Base-by-base conservation (phyloP, 2,329 filamentous ascomycete species). In the Arachnopeziza araneosa region DNA sequence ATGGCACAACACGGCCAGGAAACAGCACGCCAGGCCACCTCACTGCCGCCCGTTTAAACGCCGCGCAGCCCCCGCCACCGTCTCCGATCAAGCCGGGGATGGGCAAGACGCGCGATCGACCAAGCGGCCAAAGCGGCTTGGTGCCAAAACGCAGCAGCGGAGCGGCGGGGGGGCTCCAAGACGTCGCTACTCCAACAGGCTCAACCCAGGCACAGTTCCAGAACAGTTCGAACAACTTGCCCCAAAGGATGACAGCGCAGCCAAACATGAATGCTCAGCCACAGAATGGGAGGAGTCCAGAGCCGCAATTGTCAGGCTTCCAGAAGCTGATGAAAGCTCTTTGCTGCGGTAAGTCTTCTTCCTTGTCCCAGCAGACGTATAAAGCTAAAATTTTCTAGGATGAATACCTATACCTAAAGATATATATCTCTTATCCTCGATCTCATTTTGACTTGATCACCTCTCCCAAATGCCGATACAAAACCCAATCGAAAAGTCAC, bases 121-220 rank as follows among this genome's bases (percentile, higher is more conserved):
- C 82, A 90, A 93, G 84, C 85, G 88, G 79, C 77, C 84, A 83
- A 80, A 88, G 84, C 80, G 87, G 83, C 72, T 83, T 87, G 75
- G 83, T 83, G 75, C 82, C 84, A 73, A 90, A 93, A 81, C 86
- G 91, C 79, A 85, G 84, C 77, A 92, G 87, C 82, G 86, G 83
- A 79, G 80, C 70, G 68, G 82, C 81, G 78, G 85, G 85, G 80
- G 86, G 83, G 74, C 82, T 87, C 71, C 83, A 86, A 75, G 90
- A 96, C 75, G 85, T 89, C 75, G 85, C 86, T 72, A 93, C 93
- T 66, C 90, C 92, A 69, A 88, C 93, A 73, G 91, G 89, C 70
- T 96, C 91, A 73, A 97, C 91, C 66, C 91, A 96, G 76, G 93
- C 93, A 67, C 93, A 97, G 74, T 97, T 96, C 82, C 92, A 96